Percentiles rank a stretch among this genome's conserved stretches.
phyloP scores from a whole-genome alignment of 345 rosid species.

The Ailanthus altissimus region DNA sequence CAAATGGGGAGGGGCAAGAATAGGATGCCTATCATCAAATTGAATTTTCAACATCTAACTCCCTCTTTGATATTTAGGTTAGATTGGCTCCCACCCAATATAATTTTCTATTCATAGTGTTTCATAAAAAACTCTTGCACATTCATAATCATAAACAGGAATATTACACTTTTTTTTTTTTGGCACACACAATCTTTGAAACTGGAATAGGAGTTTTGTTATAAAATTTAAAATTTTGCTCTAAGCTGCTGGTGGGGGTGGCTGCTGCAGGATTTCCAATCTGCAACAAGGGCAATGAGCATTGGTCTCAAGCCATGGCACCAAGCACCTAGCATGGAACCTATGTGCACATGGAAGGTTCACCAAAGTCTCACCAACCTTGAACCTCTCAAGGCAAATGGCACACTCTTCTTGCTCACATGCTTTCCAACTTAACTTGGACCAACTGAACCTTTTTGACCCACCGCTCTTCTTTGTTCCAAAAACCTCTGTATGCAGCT shows the following conservation, averaged over 20 bases:
- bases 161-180: too few relatives aligned
- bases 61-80: background rate
- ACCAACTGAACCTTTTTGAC: constrained; percentile 48
- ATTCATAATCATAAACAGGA: too few relatives aligned
- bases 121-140: too few relatives aligned
- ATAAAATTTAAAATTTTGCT: too few relatives aligned
- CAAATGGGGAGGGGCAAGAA: background rate
- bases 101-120: too few relatives aligned
- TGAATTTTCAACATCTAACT: too few relatives aligned
- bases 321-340: constrained; percentile 64
- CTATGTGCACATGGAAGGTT: constrained; percentile 68
- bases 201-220: too few relatives aligned
- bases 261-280: constrained; percentile 30
- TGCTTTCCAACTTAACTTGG: constrained; percentile 52
- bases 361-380: constrained; percentile 53
- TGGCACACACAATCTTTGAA: too few relatives aligned
- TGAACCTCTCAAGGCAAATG: constrained; percentile 67
- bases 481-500: constrained; percentile 39
- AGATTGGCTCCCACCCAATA: background rate
- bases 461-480: constrained; percentile 35
- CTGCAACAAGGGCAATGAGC: constrained; percentile 82
- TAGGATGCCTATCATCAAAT: background rate
- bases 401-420: constrained; percentile 66
- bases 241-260: background rate
- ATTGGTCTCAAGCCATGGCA: constrained; percentile 67